Percentiles rank a stretch among this genome's conserved stretches.
phyloP scores from a whole-genome alignment of 2,329 filamentous ascomycete genomes.

The Ilyonectria mors-panacis region DNA sequence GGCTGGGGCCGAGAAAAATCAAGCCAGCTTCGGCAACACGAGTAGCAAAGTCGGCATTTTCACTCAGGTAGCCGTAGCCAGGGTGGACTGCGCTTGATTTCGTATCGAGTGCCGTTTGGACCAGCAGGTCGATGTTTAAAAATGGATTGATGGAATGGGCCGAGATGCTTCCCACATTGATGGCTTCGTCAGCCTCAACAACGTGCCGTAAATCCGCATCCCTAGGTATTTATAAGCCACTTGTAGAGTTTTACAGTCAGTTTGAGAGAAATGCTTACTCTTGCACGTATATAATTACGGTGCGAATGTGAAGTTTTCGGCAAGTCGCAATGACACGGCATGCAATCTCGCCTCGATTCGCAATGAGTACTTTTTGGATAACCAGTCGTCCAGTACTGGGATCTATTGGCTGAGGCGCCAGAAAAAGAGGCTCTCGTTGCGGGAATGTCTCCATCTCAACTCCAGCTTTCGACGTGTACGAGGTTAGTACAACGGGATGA shows the following conservation, averaged over 20 bases:
- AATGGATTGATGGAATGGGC: slow-evolving; percentile 28
- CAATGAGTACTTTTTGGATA: slow-evolving; percentile 48
- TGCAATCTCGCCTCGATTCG: slow-evolving; percentile 45
- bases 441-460: not conserved
- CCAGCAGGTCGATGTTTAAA: slow-evolving; percentile 26
- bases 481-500: not conserved
- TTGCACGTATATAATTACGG: slow-evolving; percentile 69
- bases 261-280: slow-evolving; percentile 43
- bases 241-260: not conserved
- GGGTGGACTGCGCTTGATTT: slow-evolving; percentile 48
- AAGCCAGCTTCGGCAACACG: slow-evolving; percentile 67
- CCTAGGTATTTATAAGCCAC: slow-evolving; percentile 11
- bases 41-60: slow-evolving; percentile 70
- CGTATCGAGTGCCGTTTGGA: slow-evolving; percentile 40
- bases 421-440: not conserved
- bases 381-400: slow-evolving; percentile 5
- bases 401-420: not conserved
- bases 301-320: slow-evolving; percentile 61
- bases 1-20: slow-evolving; percentile 69
- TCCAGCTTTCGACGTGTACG: not conserved
- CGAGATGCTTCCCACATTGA: slow-evolving; percentile 33
- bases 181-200: slow-evolving; percentile 36
- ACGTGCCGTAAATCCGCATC: slow-evolving; percentile 33
- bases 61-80: slow-evolving; percentile 40
- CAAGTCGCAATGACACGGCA: slow-evolving; percentile 41